A percentile compares a stretch with the other conserved stretches of the same genome.
Conservation (phyloP, 306 rosid species). For the Begonia loranthoides region DNA sequence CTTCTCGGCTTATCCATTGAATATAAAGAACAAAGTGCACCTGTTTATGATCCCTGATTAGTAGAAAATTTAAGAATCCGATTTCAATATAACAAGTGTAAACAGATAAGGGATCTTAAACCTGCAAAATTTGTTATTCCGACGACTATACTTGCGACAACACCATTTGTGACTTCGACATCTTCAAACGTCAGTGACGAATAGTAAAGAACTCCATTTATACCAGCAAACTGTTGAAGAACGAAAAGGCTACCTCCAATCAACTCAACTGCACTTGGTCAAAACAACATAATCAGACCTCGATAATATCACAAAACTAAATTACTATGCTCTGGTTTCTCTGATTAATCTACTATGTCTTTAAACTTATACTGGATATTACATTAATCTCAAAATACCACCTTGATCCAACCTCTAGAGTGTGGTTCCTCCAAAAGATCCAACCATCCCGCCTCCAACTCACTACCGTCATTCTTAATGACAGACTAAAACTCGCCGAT, state of each 20-base stretch:
- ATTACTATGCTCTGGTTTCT: too few relatives aligned
- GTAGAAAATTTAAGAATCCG: constrained; percentile 11
- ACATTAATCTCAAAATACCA: constrained; percentile 20
- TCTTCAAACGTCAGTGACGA: constrained; percentile 79
- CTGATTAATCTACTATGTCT: too few relatives aligned
- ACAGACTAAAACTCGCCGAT: constrained; percentile 64
- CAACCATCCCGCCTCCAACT: constrained; percentile 57
- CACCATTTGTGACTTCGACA: constrained; percentile 60
- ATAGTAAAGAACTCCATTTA: constrained; percentile 85
- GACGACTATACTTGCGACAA: constrained; percentile 60
- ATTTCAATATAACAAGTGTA: constrained; percentile 2
- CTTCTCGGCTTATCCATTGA: constrained; percentile 77
- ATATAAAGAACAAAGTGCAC: constrained; percentile 65
- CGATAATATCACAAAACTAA: too few relatives aligned
- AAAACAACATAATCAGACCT: constrained; percentile 6
- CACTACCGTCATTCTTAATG: constrained; percentile 62
- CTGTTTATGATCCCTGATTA: constrained; percentile 28
- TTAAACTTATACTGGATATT: background rate
- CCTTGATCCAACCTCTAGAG: constrained; percentile 85
- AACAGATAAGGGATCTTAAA: constrained; percentile 16
- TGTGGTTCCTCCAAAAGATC: constrained; percentile 70
- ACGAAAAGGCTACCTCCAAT: constrained; percentile 70
- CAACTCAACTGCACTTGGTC: constrained; percentile 54
- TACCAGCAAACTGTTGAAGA: constrained; percentile 87
- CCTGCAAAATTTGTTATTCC: constrained; percentile 88